phyloP scores from a whole-genome alignment of 257 asterid species.

The Euphrasia confusa region DNA sequence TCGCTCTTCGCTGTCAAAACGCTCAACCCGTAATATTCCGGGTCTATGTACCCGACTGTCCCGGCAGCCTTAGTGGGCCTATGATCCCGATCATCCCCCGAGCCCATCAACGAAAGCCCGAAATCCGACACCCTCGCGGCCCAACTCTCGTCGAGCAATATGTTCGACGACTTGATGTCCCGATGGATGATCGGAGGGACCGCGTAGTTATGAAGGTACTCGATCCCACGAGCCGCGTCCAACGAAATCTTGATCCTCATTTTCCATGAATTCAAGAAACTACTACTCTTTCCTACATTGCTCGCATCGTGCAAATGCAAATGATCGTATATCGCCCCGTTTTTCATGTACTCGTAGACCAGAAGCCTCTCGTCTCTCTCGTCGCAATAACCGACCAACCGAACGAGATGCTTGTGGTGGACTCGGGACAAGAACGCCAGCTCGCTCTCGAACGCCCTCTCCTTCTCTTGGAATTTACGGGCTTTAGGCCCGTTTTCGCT shows the following conservation, averaged over 20 bases:
- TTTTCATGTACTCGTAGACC: constrained; percentile 82
- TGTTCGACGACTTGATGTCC: constrained; percentile 81
- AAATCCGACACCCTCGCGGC: constrained; percentile 77
- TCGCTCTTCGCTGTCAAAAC: constrained; percentile 79
- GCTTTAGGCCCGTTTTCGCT: constrained; percentile 50
- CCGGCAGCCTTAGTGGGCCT: constrained; percentile 66
- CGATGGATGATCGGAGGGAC: constrained; percentile 88
- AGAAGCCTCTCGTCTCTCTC: constrained; percentile 73
- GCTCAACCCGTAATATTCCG: constrained; percentile 66
- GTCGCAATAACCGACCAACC: constrained; percentile 70
- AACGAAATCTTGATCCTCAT: constrained; percentile 67
- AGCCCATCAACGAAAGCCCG: constrained; percentile 65
- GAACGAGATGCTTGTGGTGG: constrained; percentile 88
- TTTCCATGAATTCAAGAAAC: constrained; percentile 68
- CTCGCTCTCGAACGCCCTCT: constrained; percentile 81
- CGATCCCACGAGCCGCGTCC: constrained; percentile 85
- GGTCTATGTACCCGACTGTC: constrained; percentile 80
- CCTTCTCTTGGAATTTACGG: constrained; percentile 75
- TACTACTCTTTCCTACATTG: constrained; percentile 51
- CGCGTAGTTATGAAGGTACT: constrained; percentile 76
- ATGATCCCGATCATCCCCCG: constrained; percentile 41
- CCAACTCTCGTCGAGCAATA: constrained; percentile 67
- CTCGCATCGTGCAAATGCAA: constrained; percentile 55
- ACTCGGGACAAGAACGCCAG: constrained; percentile 70
- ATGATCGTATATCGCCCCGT: constrained; percentile 80